Base-by-base conservation (phyloP, 164 flowering plant genomes). In the Protea cynaroides region DNA sequence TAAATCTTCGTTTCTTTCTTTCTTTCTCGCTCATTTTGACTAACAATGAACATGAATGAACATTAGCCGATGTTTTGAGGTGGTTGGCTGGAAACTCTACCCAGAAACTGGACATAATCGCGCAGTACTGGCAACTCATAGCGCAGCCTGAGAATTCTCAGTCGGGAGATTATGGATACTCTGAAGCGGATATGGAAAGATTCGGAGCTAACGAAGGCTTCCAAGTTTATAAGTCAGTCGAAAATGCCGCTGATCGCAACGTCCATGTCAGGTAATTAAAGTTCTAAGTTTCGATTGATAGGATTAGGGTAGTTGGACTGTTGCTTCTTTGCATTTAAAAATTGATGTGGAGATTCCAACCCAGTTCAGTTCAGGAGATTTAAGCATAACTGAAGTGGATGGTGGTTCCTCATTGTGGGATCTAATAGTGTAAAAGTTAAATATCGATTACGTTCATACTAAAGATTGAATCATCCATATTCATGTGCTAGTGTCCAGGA, bases 151-250 rank as follows among this genome's bases (percentile, higher is more conserved):
- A 78, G 8, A 81, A 90, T 74, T 83, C 89, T 59, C 84, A 72
- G 21, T 93, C 98, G 0, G 96, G 97, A 56, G 98, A 93, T 73
- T 93, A 83, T 74, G 98, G 98, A 2, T 93, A 83, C 74, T 87
- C 96, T 0, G 38, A 80, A 58, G 74, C 62, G 9, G 87, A 88
- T 19, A 81, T 93, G 92, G 56, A 73, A 29, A 70, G 64, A 11
- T 93, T 90, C 70, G 97, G 89, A 47, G 92, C 97, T 65, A 23
- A 64, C 54, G 74, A 82, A 22, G 98, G 98, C 52, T 58, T 62
- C 52, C 15, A 56, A 68, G 94, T 90, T 37, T 87, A 83, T 61
- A 69, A 72, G 25, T 74, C 96, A 43, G 57, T 93, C 4, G 86
- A 80, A 61, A 60, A 80, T 65, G 96, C 96, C 11, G 97, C 97